Evolutionary conservation across 768 basidiomycete genomes (phyloP), one percentile per base, ranked within the genome.

Genomic region (Asterophora lycoperdoides): DNA sequence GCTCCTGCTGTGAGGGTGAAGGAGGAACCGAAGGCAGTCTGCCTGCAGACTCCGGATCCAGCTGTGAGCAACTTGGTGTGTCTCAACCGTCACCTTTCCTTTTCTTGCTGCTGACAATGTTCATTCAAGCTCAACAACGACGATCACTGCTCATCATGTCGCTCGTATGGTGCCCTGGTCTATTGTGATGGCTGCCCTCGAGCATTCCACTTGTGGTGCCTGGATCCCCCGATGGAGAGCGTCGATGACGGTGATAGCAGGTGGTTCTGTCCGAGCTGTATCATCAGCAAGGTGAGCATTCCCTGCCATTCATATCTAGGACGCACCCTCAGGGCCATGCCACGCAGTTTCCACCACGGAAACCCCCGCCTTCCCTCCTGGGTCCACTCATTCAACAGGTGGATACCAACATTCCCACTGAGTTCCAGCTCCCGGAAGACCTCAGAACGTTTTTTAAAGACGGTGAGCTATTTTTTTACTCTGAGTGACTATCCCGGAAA

Each of bases 151-250:
- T 90, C 88, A 53, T 79, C 89, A 14, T 92, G 89, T 64, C 83
- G 84, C 58, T 89, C 85, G 19, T 70, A 71, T 56, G 95, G 95
- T 41, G 80, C 87, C 37, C 77, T 98, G 52, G 81, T 99, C 15
- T 98, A 96, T 65, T 99, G 96, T 67, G 96, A 98, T 66, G 93
- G 94, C 15, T 99, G 96, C 64, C 91, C 95, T 30, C 74, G 87
- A 55, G 92, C 93, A 6, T 99, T 96, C 67, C 96, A 99, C 69
- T 83, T 98, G 52, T 85, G 88, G 80, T 99, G 96, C 67, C 77
- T 99, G 56, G 89, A 99, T 66, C 96, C 96, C 45, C 96, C 96
- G 17, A 80, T 97, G 74, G 89, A 93, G 53, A 73, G 83, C 41
- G 77, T 86, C 53, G 92, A 96, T 66, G 81, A 96, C 38, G 87